Percentiles rank a stretch among this genome's conserved stretches.
Evolutionary conservation across 345 rosid species (phyloP).

Genomic region (Bretschneidera sinensis): DNA sequence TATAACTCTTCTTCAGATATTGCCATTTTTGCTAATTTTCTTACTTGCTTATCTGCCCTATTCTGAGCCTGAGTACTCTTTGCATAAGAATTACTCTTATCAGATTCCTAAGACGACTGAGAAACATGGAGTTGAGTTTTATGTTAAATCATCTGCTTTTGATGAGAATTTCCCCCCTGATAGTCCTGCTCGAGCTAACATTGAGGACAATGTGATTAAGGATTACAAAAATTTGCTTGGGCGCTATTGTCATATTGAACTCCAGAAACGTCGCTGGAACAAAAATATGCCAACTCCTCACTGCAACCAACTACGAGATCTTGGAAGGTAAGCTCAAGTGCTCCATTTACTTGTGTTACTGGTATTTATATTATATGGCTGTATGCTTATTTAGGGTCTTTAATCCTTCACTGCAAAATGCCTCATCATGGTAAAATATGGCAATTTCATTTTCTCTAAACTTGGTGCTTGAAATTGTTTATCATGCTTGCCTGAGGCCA

Average conservation of each 20-base stretch:
- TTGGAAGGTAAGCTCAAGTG: constrained; percentile 38
- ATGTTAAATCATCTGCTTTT: constrained; percentile 59
- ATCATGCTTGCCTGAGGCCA: too few relatives aligned
- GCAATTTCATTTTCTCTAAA: too few relatives aligned
- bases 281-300: constrained; percentile 68
- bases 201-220: constrained; percentile 65
- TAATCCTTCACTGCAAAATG: neutral
- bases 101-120: constrained; percentile 64
- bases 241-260: constrained; percentile 70
- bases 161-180: constrained; percentile 66
- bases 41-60: constrained; percentile 69
- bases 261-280: constrained; percentile 75
- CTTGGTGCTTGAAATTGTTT: too few relatives aligned
- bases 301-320: constrained; percentile 63
- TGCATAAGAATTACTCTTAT: constrained; percentile 54
- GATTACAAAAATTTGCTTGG: constrained; percentile 60
- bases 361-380: neutral
- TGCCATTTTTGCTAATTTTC: constrained; percentile 69
- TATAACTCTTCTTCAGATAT: constrained; percentile 54
- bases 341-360: neutral
- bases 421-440: neutral
- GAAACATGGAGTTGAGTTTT: constrained; percentile 63
- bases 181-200: constrained; percentile 53
- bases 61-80: constrained; percentile 72
- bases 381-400: neutral